Evolutionary conservation across 192 early-diverging fungal species (phyloP), one percentile per base, ranked within the genome.

Genomic region (Coemansia sp.): DNA sequence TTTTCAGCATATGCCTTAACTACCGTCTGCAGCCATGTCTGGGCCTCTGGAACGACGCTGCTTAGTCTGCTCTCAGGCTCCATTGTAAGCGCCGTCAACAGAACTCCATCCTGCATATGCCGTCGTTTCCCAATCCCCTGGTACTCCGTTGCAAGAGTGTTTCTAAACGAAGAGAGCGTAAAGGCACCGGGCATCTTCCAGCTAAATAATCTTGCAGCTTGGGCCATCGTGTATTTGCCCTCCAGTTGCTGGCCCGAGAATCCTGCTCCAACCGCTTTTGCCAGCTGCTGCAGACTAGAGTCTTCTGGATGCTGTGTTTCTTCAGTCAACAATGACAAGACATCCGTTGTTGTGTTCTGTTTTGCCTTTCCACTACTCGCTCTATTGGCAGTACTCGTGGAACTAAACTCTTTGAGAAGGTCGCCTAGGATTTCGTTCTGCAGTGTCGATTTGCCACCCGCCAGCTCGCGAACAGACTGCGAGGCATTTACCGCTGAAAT

Each of bases 351-450:
- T 4, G 32, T 32, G 32, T 32, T 32, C 2, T 32, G 32, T 32
- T 1, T 32, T 2, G 32, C 4, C 2, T 32, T 32, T 32, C 32
- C 32, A 32, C 2, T 32, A 58, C 79, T 9, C 86, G 60, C 85
- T 23, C n/a, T 13, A 40, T 5, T 37, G 86, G 67, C 86, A 85
- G 37, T 3, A 18, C 88, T 86, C 18, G 39, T 52, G 62, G 89
- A 84, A 83, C 92, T 74, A 75, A 98, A 96, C 77, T 98, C 96
- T 61, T 92, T 94, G 61, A 90, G 91, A 44, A 97, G 82, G 76
- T 98, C 96, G 79, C 96, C 96, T 45, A 97, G 85, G 56, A 98
- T 96, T 75, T 98, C 96, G 83, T 98, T 98, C 72, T 96, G 96
- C 61, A 98, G 86, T 40, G 96, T 98, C 5, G 93, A 95, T 75